These are phyloP conservation scores for Coleophoma cylindrospora DNA, from an alignment of 2,329 filamentous ascomycete species.

Conservation along the genomic window DNA sequence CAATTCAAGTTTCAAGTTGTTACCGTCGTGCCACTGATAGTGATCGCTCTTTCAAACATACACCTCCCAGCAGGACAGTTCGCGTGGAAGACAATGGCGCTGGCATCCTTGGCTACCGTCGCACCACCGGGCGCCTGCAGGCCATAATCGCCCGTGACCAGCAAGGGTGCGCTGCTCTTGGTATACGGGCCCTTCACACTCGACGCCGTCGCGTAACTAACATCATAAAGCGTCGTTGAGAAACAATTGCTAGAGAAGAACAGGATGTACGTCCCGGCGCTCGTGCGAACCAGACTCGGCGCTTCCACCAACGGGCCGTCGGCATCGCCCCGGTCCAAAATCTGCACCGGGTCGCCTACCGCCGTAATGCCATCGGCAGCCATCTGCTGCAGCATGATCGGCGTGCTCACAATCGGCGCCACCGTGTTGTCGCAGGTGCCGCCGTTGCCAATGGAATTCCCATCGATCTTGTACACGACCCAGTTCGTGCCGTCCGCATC, in stretches of 20 bases:
- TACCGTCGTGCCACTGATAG: not conserved
- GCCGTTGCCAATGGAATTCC: conserved; percentile 41
- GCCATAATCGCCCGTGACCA: conserved; percentile 8
- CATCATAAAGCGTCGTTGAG: conserved; percentile 47
- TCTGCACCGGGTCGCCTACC: conserved; percentile 41
- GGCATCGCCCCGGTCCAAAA: conserved; percentile 37
- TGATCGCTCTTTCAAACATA: conserved; percentile 1
- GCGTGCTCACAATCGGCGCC: conserved; percentile 38
- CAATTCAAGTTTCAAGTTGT: not conserved
- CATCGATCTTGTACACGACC: conserved; percentile 62
- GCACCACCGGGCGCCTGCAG: conserved; percentile 11
- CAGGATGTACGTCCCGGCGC: conserved; percentile 47
- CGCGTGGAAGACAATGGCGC: conserved; percentile 12
- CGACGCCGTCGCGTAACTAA: conserved; percentile 48
- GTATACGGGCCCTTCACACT: conserved; percentile 8
- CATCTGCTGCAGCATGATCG: conserved; percentile 52
- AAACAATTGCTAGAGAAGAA: conserved; percentile 61
- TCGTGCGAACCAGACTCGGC: conserved; percentile 43
- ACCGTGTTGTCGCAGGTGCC: conserved; percentile 41
- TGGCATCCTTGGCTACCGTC: conserved; percentile 5
- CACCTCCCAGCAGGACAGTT: conserved; percentile 11
- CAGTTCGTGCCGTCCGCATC: conserved; percentile 51
- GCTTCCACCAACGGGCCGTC: conserved; percentile 58
- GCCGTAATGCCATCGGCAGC: conserved; percentile 44
- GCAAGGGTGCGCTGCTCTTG: conserved; percentile 3